These are phyloP conservation scores for Peronospora destructor DNA, from an alignment of 352 stramenopile genomes.

Conservation along the genomic window DNA sequence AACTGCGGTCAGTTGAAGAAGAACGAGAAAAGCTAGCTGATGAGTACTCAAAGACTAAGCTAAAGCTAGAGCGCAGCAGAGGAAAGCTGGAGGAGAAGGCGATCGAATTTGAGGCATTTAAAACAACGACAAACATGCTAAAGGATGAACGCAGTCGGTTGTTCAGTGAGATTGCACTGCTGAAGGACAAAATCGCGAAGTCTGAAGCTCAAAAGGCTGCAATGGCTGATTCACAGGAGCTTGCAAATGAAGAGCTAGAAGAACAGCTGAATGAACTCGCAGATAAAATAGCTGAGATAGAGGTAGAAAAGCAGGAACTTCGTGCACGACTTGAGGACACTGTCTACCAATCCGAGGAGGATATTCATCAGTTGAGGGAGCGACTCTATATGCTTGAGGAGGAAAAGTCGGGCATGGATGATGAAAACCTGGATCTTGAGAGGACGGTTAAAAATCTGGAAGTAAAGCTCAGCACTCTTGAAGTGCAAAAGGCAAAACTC, in stretches of 20 bases:
- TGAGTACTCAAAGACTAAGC: constrained; percentile 38
- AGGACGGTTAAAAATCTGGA: constrained; percentile 29
- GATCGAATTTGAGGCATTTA: constrained; percentile 56
- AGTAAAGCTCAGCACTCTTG: constrained; percentile 26
- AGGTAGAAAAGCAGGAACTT: constrained; percentile 48
- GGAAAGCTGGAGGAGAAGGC: constrained; percentile 54
- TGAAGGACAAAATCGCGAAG: constrained; percentile 43
- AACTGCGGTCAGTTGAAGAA: constrained; percentile 35
- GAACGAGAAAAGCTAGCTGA: constrained; percentile 44
- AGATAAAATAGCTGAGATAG: constrained; percentile 52
- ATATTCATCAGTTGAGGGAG: constrained; percentile 42
- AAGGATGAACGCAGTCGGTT: constrained; percentile 51
- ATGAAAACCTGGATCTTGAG: constrained; percentile 35
- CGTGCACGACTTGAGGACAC: constrained; percentile 31
- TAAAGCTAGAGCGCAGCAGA: constrained; percentile 41
- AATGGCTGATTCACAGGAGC: constrained; percentile 39
- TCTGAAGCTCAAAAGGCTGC: constrained; percentile 39
- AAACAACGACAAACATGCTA: constrained; percentile 52
- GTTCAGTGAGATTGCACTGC: constrained; percentile 45
- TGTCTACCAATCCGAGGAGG: constrained; percentile 35
- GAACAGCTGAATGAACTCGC: constrained; percentile 52
- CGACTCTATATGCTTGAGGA: constrained; percentile 42
- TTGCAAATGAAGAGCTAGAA: constrained; percentile 44
- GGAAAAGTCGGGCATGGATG: constrained; percentile 35
- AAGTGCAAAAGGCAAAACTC: constrained; percentile 35